Conservation (phyloP, 768 basidiomycete genomes). For the Ramaria sp. region DNA sequence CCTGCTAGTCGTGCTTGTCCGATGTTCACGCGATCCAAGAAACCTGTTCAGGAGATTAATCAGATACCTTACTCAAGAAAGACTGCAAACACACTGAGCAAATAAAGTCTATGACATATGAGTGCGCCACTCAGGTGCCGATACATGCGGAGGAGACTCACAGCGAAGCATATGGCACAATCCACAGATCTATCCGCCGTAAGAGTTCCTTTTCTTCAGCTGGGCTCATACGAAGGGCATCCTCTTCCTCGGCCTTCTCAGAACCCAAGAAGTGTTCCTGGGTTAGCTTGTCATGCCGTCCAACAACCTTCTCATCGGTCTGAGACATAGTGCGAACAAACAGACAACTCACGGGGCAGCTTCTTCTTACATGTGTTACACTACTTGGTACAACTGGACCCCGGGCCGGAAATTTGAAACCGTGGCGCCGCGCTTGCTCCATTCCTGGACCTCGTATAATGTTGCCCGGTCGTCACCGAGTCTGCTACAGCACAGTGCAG, state of each 20-base stretch:
- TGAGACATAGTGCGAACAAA: too few species aligned
- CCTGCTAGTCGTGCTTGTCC: conserved; percentile 14
- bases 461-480: too few species aligned
- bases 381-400: too few species aligned
- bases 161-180: conserved; percentile 11
- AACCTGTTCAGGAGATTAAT: not conserved
- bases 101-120: conserved; percentile 5
- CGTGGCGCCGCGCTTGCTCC: too few species aligned
- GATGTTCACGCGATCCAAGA: conserved; percentile 18
- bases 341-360: too few species aligned
- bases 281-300: too few species aligned
- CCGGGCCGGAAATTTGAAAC: too few species aligned
- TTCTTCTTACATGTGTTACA: too few species aligned
- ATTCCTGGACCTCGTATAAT: too few species aligned
- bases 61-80: not conserved
- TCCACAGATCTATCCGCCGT: conserved; percentile 10
- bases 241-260: not conserved
- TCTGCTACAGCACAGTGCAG: too few species aligned
- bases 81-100: conserved; percentile 7
- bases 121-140: not conserved
- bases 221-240: conserved; percentile 2
- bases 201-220: conserved; percentile 13
- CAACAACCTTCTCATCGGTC: too few species aligned
- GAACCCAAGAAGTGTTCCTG: too few species aligned
- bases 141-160: not conserved